Base-by-base conservation (phyloP, 768 basidiomycete genomes). In the Kwoniella mangroviensis region DNA sequence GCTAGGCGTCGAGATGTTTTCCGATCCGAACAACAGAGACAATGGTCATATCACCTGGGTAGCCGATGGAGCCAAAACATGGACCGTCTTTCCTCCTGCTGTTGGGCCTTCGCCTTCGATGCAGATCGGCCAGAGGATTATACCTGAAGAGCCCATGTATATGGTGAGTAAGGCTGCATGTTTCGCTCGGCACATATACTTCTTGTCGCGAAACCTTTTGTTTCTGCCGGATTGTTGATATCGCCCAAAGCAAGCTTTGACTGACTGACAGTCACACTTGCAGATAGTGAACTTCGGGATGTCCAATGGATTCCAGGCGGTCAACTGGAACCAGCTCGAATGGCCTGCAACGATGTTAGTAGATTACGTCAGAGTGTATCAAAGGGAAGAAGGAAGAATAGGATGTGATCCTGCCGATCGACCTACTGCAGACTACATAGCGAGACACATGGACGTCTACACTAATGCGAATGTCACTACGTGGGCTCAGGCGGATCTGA, bases 131-230 rank as follows among this genome's bases (percentile, higher is more conserved):
- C 85, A 87, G 75, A 86, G 95, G 42, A 77, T 94, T 17, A 89
- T 89, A 66, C 86, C 93, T 4, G 92, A 95, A 78, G 97, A 99
- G 81, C 96, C 97, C 2, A 91, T 98, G 94, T 93, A 74, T 72
- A 88, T 84, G 62, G 63, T 70, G 67, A 60, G 68, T 68, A 49
- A 19, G 22, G 15, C 13, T n/a, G 13, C 6, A 56, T 3, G 3
- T 56, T 13, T 19, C 55, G 28, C 6, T 28, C 28, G 28, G 28
- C 6, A 28, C 28, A 28, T 28, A 4, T 28, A 28, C 28, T 28
- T 4, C 28, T 28, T 4, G 28, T 28, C 28, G 0, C 28, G 28
- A 28, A 3, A 28, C 28, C 28, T 28, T 28, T 28, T 2, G 28
- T 28, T 28, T 4, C 6, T 28, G 28, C 28, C 4, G 28, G 28